These are phyloP conservation scores for Penicillium hordei DNA, from an alignment of 2,329 filamentous ascomycete species.

Conservation along the genomic window DNA sequence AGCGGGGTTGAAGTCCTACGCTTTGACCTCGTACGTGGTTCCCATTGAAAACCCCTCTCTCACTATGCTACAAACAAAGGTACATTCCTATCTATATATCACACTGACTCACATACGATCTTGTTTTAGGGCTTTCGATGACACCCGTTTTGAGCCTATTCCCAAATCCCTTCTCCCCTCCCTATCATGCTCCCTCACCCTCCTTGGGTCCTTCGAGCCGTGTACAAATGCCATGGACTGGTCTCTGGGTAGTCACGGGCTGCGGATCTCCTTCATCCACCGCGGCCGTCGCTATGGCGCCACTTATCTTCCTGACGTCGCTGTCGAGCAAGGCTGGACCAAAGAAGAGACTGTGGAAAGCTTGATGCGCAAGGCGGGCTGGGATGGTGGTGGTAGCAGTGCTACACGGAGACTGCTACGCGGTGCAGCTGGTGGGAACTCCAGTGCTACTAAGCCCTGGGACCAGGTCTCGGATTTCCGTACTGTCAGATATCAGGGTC, in stretches of 20 bases:
- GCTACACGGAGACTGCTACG: slow-evolving; percentile 40
- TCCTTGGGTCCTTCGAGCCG: slow-evolving; percentile 82
- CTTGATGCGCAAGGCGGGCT: slow-evolving; percentile 92
- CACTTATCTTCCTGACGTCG: slow-evolving; percentile 91
- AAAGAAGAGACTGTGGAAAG: slow-evolving; percentile 89
- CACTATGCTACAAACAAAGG: neutral
- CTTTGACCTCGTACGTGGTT: slow-evolving; percentile 67
- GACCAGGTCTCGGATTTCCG: slow-evolving; percentile 70
- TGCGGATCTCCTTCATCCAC: slow-evolving; percentile 81
- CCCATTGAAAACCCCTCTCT: neutral
- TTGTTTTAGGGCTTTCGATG: slow-evolving; percentile 58
- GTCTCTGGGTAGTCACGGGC: slow-evolving; percentile 80
- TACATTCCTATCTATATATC: neutral
- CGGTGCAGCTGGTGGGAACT: slow-evolving; percentile 35
- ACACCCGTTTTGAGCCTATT: slow-evolving; percentile 62
- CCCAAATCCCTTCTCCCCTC: slow-evolving; percentile 48
- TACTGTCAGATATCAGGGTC: slow-evolving; percentile 82
- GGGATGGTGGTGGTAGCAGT: slow-evolving; percentile 61
- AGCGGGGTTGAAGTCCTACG: slow-evolving; percentile 73
- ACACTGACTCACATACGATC: slow-evolving; percentile 1
- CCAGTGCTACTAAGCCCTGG: slow-evolving; percentile 56
- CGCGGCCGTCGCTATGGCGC: slow-evolving; percentile 72
- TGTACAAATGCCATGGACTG: slow-evolving; percentile 75
- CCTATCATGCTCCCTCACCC: slow-evolving; percentile 65
- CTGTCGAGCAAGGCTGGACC: slow-evolving; percentile 88